Percentiles rank a stretch among this genome's conserved stretches.
These are phyloP conservation scores for Ogataea saltuana DNA, from an alignment of 805 yeast species.

Conservation along the genomic window DNA sequence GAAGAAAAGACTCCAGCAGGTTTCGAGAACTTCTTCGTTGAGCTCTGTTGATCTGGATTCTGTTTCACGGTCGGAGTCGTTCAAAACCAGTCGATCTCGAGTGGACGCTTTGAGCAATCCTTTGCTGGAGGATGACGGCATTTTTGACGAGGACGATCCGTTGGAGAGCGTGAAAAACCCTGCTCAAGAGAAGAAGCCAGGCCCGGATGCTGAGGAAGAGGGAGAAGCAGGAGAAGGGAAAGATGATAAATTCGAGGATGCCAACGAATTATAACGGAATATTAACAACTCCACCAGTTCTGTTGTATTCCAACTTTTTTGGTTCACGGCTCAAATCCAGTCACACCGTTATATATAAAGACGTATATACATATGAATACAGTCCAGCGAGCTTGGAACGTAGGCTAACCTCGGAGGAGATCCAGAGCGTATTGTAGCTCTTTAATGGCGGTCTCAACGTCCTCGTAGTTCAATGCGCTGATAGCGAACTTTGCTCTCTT, in stretches of 20 bases:
- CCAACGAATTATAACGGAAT: constrained; percentile 20
- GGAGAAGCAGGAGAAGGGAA: constrained; percentile 7
- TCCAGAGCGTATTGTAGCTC: constrained; percentile 59
- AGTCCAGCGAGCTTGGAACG: constrained; percentile 1
- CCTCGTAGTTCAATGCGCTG: constrained; percentile 79
- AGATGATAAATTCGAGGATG: constrained; percentile 28
- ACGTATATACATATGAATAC: not conserved
- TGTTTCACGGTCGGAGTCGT: constrained; percentile 26
- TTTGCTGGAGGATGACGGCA: constrained; percentile 19
- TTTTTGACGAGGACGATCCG: constrained; percentile 6
- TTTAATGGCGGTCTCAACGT: constrained; percentile 62
- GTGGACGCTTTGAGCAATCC: constrained; percentile 20
- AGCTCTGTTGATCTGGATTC: constrained; percentile 27
- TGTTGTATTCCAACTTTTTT: too few relatives aligned
- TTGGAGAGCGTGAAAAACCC: constrained; percentile 4
- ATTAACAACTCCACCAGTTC: not conserved
- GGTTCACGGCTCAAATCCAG: too few relatives aligned
- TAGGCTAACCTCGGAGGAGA: constrained; percentile 35
- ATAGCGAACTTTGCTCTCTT: constrained; percentile 74
- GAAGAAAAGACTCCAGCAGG: constrained; percentile 29
- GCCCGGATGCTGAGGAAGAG: constrained; percentile 12
- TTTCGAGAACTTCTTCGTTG: constrained; percentile 24
- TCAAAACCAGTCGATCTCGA: constrained; percentile 22
- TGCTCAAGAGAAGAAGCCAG: constrained; percentile 6
- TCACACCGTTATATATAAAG: too few relatives aligned